Percentiles rank a stretch among this genome's conserved stretches.
These are phyloP conservation scores for Xylaria sp. DNA, from an alignment of 2,329 filamentous ascomycete species.

Conservation along the genomic window DNA sequence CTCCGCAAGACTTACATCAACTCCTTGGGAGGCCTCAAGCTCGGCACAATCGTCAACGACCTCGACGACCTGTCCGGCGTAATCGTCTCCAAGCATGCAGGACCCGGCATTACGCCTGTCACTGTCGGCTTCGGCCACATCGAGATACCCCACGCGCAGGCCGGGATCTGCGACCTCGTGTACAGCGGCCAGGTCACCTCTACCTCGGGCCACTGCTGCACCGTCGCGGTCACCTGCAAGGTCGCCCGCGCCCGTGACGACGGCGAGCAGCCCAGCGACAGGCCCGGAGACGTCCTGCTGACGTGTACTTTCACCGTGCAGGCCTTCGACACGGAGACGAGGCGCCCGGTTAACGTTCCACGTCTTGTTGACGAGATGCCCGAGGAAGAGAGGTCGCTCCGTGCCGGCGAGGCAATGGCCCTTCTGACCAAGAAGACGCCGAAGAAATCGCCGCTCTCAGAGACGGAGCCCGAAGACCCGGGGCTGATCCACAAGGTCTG, in stretches of 20 bases:
- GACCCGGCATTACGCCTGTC: constrained; percentile 65
- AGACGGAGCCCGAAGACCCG: constrained; percentile 75
- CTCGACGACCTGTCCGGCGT: constrained; percentile 81
- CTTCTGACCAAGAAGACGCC: constrained; percentile 69
- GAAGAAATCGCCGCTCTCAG: constrained; percentile 67
- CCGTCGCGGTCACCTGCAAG: constrained; percentile 79
- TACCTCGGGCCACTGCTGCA: constrained; percentile 77
- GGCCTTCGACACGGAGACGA: constrained; percentile 74
- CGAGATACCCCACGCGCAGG: constrained; percentile 74
- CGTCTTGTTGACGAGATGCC: constrained; percentile 68
- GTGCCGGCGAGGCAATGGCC: constrained; percentile 69
- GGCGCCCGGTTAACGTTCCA: constrained; percentile 70
- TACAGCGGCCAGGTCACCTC: constrained; percentile 73
- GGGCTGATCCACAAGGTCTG: constrained; percentile 79
- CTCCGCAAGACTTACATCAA: constrained; percentile 83
- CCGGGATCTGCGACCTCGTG: constrained; percentile 82
- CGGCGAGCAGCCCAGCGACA: constrained; percentile 57
- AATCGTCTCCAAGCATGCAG: constrained; percentile 75
- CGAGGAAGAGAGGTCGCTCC: constrained; percentile 73
- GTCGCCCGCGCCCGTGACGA: constrained; percentile 73
- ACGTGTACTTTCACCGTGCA: constrained; percentile 79
- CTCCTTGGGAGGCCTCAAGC: constrained; percentile 76
- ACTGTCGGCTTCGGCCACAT: constrained; percentile 63
- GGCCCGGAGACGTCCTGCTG: constrained; percentile 57
- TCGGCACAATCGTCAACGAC: constrained; percentile 83